Evolutionary conservation across 495 filamentous ascomycete genomes (phyloP).

Genomic region (Daldinia decipiens): DNA sequence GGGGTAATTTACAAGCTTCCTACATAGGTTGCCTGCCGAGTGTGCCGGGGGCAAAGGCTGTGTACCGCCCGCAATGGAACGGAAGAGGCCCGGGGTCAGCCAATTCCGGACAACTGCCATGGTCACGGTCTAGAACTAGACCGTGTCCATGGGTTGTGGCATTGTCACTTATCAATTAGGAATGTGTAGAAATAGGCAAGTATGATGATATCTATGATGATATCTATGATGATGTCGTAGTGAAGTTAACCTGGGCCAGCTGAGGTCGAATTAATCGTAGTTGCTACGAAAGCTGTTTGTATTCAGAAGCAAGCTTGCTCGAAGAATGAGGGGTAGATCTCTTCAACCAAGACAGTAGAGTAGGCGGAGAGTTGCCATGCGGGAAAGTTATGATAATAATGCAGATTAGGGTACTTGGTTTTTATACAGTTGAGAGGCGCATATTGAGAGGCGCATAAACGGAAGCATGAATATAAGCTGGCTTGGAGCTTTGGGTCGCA

Average conservation of each 20-base stretch:
- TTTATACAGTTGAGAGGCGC: not conserved
- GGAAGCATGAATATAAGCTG: not conserved
- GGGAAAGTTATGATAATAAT: not conserved
- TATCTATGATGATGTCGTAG: not conserved
- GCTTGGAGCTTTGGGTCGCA: not conserved
- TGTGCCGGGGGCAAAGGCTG: not conserved
- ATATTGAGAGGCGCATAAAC: not conserved
- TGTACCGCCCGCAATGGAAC: not conserved
- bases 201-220: not conserved
- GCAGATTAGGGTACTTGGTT: not conserved
- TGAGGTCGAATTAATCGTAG: not conserved
- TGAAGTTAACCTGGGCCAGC: not conserved
- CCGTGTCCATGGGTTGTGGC: not conserved
- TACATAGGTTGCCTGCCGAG: not conserved
- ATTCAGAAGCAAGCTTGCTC: no score
- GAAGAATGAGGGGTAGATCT: no score
- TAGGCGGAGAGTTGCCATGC: no score
- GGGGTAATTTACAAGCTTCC: constrained; percentile 12
- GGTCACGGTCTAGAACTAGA: not conserved
- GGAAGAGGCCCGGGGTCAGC: not conserved
- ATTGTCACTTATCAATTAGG: not conserved
- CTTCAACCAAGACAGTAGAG: no score
- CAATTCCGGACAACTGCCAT: not conserved
- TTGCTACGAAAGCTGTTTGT: not conserved
- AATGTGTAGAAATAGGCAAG: not conserved